A percentile compares a stretch with the other conserved stretches of the same genome.
phyloP scores from a whole-genome alignment of 2,329 filamentous ascomycete species.

The Pseudogymnoascus sp. region DNA sequence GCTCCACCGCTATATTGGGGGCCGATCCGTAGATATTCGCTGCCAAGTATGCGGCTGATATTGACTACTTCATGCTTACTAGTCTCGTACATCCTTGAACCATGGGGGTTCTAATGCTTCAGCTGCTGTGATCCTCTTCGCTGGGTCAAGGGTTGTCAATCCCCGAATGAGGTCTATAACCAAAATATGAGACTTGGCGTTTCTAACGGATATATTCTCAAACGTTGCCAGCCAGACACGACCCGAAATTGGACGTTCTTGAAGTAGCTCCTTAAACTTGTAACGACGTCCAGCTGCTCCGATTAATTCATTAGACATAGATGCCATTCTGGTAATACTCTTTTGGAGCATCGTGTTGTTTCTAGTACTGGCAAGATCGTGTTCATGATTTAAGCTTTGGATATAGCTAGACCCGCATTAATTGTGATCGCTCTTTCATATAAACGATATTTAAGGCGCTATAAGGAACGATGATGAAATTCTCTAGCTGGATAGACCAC shows the following conservation, averaged over 20 bases:
- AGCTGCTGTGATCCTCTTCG: conserved; percentile 26
- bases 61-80: no score
- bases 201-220: conserved; percentile 17
- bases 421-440: neutral
- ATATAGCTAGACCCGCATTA: neutral
- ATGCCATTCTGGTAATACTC: conserved; percentile 15
- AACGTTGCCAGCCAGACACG: conserved; percentile 28
- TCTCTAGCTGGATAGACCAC: neutral
- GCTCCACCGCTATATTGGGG: neutral
- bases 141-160: conserved; percentile 29
- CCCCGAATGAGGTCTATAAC: conserved; percentile 22
- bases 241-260: conserved; percentile 27
- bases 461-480: neutral
- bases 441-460: neutral
- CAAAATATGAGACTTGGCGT: conserved; percentile 13
- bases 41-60: no score
- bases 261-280: conserved; percentile 26
- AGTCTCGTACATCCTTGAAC: conserved; percentile 16
- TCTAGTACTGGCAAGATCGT: neutral
- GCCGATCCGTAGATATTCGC: no score
- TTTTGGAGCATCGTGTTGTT: conserved; percentile 10
- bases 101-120: conserved; percentile 29
- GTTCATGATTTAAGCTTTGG: neutral
- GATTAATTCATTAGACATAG: conserved; percentile 18
- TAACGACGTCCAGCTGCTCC: conserved; percentile 25